phyloP scores from a whole-genome alignment of 345 rosid genomes.

The Citrus australasica region DNA sequence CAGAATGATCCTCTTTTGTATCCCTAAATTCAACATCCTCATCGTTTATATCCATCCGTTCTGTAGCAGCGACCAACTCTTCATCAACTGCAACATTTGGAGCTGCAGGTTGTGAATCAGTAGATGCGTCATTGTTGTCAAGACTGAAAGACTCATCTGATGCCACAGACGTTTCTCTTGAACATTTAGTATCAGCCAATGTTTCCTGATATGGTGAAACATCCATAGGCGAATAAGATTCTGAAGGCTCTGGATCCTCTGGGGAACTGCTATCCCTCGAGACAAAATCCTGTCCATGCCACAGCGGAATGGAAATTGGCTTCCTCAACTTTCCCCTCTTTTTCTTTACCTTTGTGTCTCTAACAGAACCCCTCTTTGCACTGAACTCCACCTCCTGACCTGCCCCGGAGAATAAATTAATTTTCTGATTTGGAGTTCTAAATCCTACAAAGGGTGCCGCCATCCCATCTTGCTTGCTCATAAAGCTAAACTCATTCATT shows the following conservation, averaged over 20 bases:
- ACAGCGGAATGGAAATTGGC: slow-evolving; percentile 46
- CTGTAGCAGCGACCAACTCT: slow-evolving; percentile 56
- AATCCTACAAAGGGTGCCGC: slow-evolving; percentile 46
- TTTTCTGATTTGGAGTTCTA: slow-evolving; percentile 46
- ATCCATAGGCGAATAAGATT: slow-evolving; percentile 85
- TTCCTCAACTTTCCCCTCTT: slow-evolving; percentile 64
- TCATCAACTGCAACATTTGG: slow-evolving; percentile 46
- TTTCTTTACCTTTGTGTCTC: slow-evolving; percentile 45
- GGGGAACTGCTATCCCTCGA: slow-evolving; percentile 33
- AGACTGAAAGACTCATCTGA: slow-evolving; percentile 54
- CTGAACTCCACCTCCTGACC: slow-evolving; percentile 51
- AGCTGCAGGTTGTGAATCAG: slow-evolving; percentile 32
- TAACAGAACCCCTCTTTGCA: slow-evolving; percentile 50
- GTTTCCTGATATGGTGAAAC: slow-evolving; percentile 64
- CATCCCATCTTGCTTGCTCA: slow-evolving; percentile 29
- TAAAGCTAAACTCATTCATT: slow-evolving; percentile 28
- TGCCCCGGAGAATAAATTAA: slow-evolving; percentile 38
- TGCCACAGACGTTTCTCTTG: slow-evolving; percentile 53
- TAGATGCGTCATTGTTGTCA: slow-evolving; percentile 26
- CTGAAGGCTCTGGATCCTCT: slow-evolving; percentile 53
- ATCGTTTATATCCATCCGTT: slow-evolving; percentile 59
- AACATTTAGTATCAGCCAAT: slow-evolving; percentile 29
- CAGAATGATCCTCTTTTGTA: slow-evolving; percentile 31
- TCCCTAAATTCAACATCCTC: slow-evolving; percentile 26
- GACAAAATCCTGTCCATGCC: slow-evolving; percentile 51